Evolutionary conservation across 495 filamentous ascomycete genomes (phyloP).

Genomic region (Podospora sp.): DNA sequence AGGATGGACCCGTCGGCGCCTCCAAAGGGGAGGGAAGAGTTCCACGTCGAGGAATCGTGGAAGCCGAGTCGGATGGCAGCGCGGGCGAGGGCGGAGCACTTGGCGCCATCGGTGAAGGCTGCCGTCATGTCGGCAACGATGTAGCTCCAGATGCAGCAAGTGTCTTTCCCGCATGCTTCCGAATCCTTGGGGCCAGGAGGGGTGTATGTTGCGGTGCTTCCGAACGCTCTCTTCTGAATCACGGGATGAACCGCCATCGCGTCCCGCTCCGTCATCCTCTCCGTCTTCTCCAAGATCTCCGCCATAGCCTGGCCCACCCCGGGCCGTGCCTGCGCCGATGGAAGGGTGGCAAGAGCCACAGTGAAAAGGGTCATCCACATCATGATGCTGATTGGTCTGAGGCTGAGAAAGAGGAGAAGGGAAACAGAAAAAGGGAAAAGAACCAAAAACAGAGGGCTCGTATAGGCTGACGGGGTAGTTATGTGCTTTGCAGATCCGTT

Average conservation of each 20-base stretch:
- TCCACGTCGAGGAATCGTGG: constrained; percentile 13
- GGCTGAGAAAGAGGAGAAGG: background rate
- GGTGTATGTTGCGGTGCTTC: background rate
- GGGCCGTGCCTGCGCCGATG: background rate
- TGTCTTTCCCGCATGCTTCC: constrained; percentile 12
- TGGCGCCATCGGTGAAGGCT: constrained; percentile 7
- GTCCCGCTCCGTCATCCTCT: background rate
- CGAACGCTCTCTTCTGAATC: background rate
- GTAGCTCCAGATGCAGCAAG: constrained; percentile 17
- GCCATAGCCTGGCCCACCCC: background rate
- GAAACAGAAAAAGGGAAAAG: background rate
- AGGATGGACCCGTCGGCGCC: constrained; percentile 19
- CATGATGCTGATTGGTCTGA: background rate
- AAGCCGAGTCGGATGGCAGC: constrained; percentile 18
- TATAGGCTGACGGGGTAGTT: background rate
- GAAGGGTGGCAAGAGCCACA: constrained; percentile 9
- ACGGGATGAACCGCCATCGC: background rate
- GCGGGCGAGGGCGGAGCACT: constrained; percentile 4
- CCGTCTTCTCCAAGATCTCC: background rate
- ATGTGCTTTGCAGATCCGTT: background rate
- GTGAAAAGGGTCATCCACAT: constrained; percentile 1
- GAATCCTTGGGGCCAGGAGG: constrained; percentile 3
- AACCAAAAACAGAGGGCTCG: background rate
- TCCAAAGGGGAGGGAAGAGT: background rate
- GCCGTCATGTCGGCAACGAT: constrained; percentile 9